Base-by-base conservation (phyloP, 2,329 filamentous ascomycete species). In the Fusarium stilboides region DNA sequence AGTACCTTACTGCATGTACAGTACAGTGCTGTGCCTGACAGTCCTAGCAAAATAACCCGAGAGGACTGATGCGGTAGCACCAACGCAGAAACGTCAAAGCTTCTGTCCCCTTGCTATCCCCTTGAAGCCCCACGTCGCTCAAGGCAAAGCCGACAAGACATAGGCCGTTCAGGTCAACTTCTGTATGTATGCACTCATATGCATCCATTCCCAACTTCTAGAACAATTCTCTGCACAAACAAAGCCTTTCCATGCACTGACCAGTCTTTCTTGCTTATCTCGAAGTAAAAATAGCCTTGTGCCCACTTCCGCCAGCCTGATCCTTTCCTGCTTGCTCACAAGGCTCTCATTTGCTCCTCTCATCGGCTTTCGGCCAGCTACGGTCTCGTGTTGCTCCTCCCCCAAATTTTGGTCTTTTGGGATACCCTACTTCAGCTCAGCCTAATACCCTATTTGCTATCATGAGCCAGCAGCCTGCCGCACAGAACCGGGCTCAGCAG, bases 391-490 rank as follows among this genome's bases (percentile, higher is more conserved):
- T 69, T 70, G 68, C 58, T 60, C 53, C 47, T 62, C 47, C 55
- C 55, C 44, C 64, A 57, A 43, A 31, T 52, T 33, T 54, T 44
- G 40, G 10, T 31, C 28, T 31, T 31, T 31, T 13, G 10, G 28
- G 40, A 57, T 60, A 68, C 49, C 44, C 44, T 56, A 45, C 42
- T 34, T 47, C 43, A 50, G 15, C 43, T 47, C 42, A 33, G 40
- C 24, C 55, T 50, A 62, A 56, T 33, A 26, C 57, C 39, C 47
- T 34, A 43, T 65, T 63, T 47, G 40, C 57, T 44, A 47, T 40
- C 36, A 75, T 75, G 73, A 68, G 57, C 52, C 61, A 68, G 53
- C 62, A 76, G 49, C 60, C 71, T 64, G 45, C 68, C 40, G 50
- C 43, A 43, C 64, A 71, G 44, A 47, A 57, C 22, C 56, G 67